Evolutionary conservation across 352 stramenopile genomes (phyloP).

Genomic region (Phytopythium montanum): DNA sequence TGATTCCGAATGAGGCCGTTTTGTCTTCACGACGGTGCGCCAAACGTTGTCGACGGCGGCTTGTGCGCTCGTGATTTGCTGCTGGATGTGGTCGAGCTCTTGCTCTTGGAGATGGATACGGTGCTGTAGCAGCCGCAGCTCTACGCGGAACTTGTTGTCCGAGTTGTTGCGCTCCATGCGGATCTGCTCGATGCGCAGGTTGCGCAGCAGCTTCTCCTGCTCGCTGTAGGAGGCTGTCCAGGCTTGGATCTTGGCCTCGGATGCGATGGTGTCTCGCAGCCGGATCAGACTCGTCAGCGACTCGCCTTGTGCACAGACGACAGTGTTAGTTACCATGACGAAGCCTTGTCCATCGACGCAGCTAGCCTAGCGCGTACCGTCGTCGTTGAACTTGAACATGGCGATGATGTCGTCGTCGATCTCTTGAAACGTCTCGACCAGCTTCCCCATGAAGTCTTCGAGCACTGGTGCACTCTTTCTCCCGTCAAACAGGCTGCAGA

Average conservation of each 20-base stretch:
- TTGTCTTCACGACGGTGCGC: constrained; percentile 38
- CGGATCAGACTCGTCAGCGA: constrained; percentile 61
- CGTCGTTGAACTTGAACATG: constrained; percentile 82
- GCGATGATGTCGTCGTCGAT: constrained; percentile 70
- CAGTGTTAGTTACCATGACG: background rate
- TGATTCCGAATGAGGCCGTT: background rate
- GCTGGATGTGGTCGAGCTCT: constrained; percentile 52
- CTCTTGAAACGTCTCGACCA: constrained; percentile 45
- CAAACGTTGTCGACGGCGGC: constrained; percentile 55
- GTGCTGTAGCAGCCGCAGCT: constrained; percentile 56
- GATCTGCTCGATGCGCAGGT: constrained; percentile 60
- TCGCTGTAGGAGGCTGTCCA: constrained; percentile 34
- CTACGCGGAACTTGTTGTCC: constrained; percentile 48
- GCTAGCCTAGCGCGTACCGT: constrained; percentile 31
- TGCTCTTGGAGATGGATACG: constrained; percentile 55
- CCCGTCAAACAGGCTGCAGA: constrained; percentile 14
- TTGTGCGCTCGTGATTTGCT: constrained; percentile 47
- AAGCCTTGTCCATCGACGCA: background rate
- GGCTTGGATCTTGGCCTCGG: constrained; percentile 53
- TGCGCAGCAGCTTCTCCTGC: constrained; percentile 44
- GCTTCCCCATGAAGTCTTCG: constrained; percentile 40
- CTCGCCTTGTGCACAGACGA: constrained; percentile 33
- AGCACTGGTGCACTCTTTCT: background rate
- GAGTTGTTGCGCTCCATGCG: constrained; percentile 49
- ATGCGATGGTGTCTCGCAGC: constrained; percentile 63